phyloP scores from a whole-genome alignment of 768 basidiomycete species.

The Tylopilus intermedius region DNA sequence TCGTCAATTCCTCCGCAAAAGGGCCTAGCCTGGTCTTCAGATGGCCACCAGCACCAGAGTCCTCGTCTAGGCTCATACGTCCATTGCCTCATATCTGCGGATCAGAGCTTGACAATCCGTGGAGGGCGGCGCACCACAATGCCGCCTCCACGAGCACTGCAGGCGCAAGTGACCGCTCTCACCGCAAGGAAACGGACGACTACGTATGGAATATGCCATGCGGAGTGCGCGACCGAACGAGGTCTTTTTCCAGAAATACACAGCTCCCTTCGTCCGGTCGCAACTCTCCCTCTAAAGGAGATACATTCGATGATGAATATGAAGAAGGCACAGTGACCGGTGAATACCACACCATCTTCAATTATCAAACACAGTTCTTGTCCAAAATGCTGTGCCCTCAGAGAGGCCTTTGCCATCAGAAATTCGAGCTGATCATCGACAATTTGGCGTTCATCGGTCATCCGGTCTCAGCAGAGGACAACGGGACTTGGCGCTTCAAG shows the following conservation, averaged over 20 bases:
- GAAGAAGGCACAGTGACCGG: conserved; percentile 33
- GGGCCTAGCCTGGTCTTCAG: conserved; percentile 75
- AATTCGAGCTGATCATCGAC: conserved; percentile 89
- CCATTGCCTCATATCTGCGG: conserved; percentile 51
- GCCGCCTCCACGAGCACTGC: conserved; percentile 30
- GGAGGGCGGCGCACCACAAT: conserved; percentile 58
- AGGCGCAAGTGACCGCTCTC: conserved; percentile 4
- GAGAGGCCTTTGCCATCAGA: conserved; percentile 80
- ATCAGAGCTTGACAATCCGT: conserved; percentile 63
- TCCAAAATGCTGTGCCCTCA: conserved; percentile 78
- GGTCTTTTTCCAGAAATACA: conserved; percentile 45
- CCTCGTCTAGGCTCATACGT: conserved; percentile 66
- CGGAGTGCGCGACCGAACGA: conserved; percentile 43
- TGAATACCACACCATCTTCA: conserved; percentile 69
- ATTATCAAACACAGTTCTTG: conserved; percentile 76
- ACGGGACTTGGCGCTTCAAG: conserved; percentile 73
- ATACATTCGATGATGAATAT: conserved; percentile 32
- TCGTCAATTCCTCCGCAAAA: conserved; percentile 81
- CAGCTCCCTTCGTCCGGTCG: conserved; percentile 46
- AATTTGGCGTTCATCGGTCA: conserved; percentile 92
- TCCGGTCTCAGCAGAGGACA: conserved; percentile 76
- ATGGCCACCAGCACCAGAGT: conserved; percentile 73
- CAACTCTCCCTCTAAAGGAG: conserved; percentile 47
- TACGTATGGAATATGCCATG: conserved; percentile 63
- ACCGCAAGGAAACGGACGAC: conserved; percentile 34